These are phyloP conservation scores for Senecio squalidus DNA, from an alignment of 140 eudicot species.

Conservation along the genomic window DNA sequence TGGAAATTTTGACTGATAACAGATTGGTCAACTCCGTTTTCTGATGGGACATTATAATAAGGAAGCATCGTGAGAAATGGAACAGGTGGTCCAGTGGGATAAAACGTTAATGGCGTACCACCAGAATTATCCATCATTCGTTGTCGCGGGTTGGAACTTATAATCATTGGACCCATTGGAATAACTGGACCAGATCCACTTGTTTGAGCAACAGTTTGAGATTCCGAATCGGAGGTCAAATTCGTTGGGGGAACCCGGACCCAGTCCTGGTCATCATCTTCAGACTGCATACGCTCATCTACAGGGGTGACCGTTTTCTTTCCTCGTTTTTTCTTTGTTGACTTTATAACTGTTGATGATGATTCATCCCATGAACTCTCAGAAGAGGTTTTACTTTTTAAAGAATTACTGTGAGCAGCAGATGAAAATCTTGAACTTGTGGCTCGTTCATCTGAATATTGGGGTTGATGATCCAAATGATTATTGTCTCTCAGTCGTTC, in stretches of 20 bases:
- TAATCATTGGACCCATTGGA: constrained; percentile 34
- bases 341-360: constrained; percentile 42
- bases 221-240: constrained; percentile 33
- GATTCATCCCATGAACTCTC: constrained; percentile 94
- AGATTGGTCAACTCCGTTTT: too few relatives aligned
- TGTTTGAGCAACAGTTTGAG: constrained; percentile 55
- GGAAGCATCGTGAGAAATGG: constrained; percentile 93
- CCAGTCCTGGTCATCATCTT: constrained; percentile 55
- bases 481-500: constrained; percentile 35
- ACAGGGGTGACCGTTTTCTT: constrained; percentile 34
- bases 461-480: constrained; percentile 37
- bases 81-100: constrained; percentile 95
- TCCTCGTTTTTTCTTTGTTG: constrained; percentile 62
- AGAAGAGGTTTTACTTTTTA: constrained; percentile 80
- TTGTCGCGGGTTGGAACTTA: constrained; percentile 57
- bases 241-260: constrained; percentile 23
- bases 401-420: constrained; percentile 61
- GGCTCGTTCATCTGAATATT: constrained; percentile 60
- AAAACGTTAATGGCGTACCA: constrained; percentile 45
- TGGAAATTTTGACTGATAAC: constrained; percentile 37
- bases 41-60: constrained; percentile 46
- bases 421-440: constrained; percentile 63
- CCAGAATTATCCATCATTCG: constrained; percentile 59
- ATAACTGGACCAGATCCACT: constrained; percentile 59
- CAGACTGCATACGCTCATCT: constrained; percentile 41